Evolutionary conservation across 768 basidiomycete genomes (phyloP), one percentile per base, ranked within the genome.

Genomic region (Russula emetica): DNA sequence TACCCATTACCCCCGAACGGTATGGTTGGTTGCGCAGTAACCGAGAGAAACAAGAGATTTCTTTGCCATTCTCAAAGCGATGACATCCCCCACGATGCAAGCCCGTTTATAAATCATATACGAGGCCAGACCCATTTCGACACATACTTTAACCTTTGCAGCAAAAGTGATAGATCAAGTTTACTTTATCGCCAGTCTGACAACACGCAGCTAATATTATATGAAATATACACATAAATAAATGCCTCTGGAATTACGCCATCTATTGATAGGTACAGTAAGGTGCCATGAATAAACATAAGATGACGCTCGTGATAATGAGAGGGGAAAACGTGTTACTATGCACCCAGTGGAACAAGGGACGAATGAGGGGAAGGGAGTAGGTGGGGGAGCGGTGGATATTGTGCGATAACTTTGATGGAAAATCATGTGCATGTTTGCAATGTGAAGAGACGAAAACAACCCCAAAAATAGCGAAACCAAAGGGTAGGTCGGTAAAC

Each of bases 281-380:
- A 6, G 38, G 49, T 56, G 42, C 64, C 38, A 38, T 44, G 64
- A 65, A 65, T 65, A 65, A 65, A 65, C 64, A 65, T 65, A 65
- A 57, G 56, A 57, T 56, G 59, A 55, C 59, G 45, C 54, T 60
- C 20, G 22, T 56, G 59, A 58, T 44, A 32, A 60, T 56, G 40
- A 38, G 20, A 26, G 13, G 34, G 40, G 34, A n/a, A 11, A 20
- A 22, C 24, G 45, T 63, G 34, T 4, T 49, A 47, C 24, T 40
- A 26, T 64, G 45, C 44, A 47, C 61, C 51, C 63, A 40, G 36
- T 28, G 9, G 45, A 24, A 16, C 52, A 55, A 42, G 36, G 22
- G 28, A 16, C 54, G 45, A 4, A 26, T 44, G 42, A n/a, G 10
- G 24, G 20, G 5, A n/a, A 18, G 5, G 32, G n/a, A 18, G n/a